A percentile compares a stretch with the other conserved stretches of the same genome.
phyloP scores from a whole-genome alignment of 306 rosid genomes.

The Rosa persica region DNA sequence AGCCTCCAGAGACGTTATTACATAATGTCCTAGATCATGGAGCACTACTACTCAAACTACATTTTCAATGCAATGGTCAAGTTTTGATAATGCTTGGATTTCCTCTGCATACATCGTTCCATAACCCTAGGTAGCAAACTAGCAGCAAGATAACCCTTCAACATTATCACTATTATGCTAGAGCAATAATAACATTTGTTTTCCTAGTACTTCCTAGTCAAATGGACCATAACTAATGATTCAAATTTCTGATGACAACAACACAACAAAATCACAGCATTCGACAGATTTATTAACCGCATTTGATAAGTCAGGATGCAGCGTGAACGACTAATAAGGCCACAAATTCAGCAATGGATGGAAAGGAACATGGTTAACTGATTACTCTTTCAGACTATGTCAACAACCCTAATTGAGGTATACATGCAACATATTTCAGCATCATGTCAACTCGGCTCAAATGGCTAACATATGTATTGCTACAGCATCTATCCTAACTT shows the following conservation, averaged over 20 bases:
- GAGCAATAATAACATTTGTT: neutral
- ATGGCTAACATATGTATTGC: neutral
- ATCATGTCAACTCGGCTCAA: conserved; percentile 27
- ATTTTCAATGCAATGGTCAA: neutral
- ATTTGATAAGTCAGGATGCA: neutral
- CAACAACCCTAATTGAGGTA: neutral
- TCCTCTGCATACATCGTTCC: neutral
- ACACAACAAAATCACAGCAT: neutral
- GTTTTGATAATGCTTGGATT: neutral
- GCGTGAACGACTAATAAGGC: neutral
- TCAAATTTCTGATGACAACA: neutral
- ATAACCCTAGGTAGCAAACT: neutral
- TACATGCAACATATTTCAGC: conserved; percentile 26
- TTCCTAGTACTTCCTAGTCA: neutral
- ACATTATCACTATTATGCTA: neutral
- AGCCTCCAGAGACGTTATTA: neutral
- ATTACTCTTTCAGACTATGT: neutral
- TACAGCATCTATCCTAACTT: conserved; percentile 1
- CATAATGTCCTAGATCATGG: neutral
- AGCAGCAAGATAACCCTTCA: neutral
- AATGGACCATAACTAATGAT: neutral
- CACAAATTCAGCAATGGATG: neutral
- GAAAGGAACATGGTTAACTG: conserved; percentile 6
- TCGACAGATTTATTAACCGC: neutral
- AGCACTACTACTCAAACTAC: neutral